phyloP scores from a whole-genome alignment of 805 yeast species.

The Metschnikowia lachancei region DNA sequence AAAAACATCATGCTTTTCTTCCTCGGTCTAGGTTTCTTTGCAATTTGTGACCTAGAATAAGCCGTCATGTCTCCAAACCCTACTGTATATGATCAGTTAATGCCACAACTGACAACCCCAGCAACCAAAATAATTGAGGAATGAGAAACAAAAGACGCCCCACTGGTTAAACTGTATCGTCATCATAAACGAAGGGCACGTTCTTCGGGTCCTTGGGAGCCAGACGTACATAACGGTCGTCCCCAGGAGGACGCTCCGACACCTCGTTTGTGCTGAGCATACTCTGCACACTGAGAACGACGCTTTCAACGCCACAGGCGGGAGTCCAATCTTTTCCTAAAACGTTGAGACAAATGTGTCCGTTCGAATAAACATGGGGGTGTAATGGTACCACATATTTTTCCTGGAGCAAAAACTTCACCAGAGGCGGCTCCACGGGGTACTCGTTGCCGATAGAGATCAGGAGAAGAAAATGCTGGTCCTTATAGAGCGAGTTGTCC shows the following conservation, averaged over 20 bases:
- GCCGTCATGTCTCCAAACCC: too few relatives aligned
- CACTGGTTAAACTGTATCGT: constrained; percentile 44
- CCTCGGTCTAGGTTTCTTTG: too few relatives aligned
- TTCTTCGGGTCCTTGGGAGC: constrained; percentile 61
- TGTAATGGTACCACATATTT: constrained; percentile 54
- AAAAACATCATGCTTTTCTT: too few relatives aligned
- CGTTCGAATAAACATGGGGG: constrained; percentile 74
- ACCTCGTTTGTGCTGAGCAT: constrained; percentile 52
- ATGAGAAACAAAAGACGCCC: background rate
- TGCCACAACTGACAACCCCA: too few relatives aligned
- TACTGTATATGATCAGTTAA: too few relatives aligned
- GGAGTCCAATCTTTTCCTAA: constrained; percentile 70
- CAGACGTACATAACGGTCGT: constrained; percentile 43
- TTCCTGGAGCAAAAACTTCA: constrained; percentile 10
- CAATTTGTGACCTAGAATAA: too few relatives aligned
- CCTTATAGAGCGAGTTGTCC: constrained; percentile 14
- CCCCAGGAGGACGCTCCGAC: constrained; percentile 56
- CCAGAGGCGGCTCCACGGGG: constrained; percentile 20
- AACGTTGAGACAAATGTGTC: constrained; percentile 72
- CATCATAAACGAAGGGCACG: constrained; percentile 55
- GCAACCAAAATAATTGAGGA: too few relatives aligned
- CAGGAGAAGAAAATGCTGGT: constrained; percentile 10
- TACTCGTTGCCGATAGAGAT: constrained; percentile 14
- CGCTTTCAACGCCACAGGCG: constrained; percentile 49
- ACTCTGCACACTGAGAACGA: constrained; percentile 59